Conservation (phyloP, 257 asterid species). For the Lavandula angustifolia region DNA sequence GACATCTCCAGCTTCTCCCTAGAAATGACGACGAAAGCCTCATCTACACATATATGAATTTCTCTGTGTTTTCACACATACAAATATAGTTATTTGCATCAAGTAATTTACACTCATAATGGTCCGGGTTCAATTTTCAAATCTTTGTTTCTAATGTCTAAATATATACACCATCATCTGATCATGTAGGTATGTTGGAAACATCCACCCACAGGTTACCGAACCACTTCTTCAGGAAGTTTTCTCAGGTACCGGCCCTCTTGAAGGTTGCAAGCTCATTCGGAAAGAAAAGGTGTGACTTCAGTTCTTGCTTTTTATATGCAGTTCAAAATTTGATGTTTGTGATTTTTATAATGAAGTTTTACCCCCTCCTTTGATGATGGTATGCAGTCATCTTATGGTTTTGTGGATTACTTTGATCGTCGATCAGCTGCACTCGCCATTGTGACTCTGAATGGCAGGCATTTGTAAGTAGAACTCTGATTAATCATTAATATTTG, state of each 20-base stretch:
- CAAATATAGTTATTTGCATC: background rate
- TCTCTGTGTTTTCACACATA: background rate
- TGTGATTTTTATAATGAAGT: background rate
- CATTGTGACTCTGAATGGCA: conserved; percentile 69
- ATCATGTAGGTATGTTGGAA: conserved; percentile 74
- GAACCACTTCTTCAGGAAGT: conserved; percentile 90
- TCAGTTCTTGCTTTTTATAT: conserved; percentile 11
- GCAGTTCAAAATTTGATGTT: background rate
- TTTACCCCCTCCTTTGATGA: background rate
- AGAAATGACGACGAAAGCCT: background rate
- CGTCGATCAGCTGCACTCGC: conserved; percentile 81
- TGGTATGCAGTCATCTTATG: conserved; percentile 80
- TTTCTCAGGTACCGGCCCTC: conserved; percentile 68
- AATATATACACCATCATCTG: background rate
- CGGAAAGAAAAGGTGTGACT: conserved; percentile 70
- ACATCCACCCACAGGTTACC: conserved; percentile 80
- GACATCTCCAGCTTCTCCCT: background rate
- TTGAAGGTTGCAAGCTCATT: conserved; percentile 90
- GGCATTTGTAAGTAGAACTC: conserved; percentile 62
- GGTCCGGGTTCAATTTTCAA: background rate
- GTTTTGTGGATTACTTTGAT: conserved; percentile 87
- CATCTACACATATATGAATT: background rate
- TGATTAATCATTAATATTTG: conserved; percentile 14
- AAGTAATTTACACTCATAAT: background rate
- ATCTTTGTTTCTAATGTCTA: background rate